Conservation (phyloP, 495 filamentous ascomycete species). For the Bacidia rubella region DNA sequence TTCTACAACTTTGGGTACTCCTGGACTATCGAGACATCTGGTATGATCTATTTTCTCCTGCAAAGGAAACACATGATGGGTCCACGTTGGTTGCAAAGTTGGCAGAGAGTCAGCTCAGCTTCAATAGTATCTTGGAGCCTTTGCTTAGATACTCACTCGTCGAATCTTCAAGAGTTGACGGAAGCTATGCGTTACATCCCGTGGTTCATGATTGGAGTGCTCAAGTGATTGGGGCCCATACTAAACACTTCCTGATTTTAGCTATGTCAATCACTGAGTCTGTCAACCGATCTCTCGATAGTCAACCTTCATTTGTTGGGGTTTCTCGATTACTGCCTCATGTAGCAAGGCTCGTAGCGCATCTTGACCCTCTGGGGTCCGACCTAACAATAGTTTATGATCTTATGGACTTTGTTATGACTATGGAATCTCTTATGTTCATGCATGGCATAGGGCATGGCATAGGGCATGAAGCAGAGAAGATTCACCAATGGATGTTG, state of each 20-base stretch:
- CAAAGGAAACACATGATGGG: conserved; percentile 6
- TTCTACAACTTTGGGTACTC: conserved; percentile 32
- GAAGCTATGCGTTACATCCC: conserved; percentile 24
- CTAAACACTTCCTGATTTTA: too few species aligned
- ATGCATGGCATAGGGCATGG: not conserved
- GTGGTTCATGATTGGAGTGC: conserved; percentile 27
- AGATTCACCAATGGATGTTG: conserved; percentile 14
- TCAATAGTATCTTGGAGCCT: conserved; percentile 19
- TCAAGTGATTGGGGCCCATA: too few species aligned
- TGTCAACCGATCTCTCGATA: too few species aligned
- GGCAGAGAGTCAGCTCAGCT: conserved; percentile 20
- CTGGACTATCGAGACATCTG: conserved; percentile 40
- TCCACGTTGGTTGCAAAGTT: conserved; percentile 22
- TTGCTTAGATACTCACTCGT: conserved; percentile 25
- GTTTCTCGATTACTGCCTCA: conserved; percentile 17
- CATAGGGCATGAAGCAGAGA: not conserved
- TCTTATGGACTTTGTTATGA: not conserved
- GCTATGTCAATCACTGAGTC: too few species aligned
- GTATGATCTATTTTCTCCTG: conserved; percentile 29
- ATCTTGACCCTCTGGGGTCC: conserved; percentile 14
- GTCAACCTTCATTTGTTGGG: conserved; percentile 5
- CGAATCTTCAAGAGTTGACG: conserved; percentile 18
- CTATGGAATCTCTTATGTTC: not conserved
- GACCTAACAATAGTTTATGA: not conserved
- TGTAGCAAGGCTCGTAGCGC: conserved; percentile 21